phyloP scores from a whole-genome alignment of 148 eudicot species.

The Chenopodium suecicum region DNA sequence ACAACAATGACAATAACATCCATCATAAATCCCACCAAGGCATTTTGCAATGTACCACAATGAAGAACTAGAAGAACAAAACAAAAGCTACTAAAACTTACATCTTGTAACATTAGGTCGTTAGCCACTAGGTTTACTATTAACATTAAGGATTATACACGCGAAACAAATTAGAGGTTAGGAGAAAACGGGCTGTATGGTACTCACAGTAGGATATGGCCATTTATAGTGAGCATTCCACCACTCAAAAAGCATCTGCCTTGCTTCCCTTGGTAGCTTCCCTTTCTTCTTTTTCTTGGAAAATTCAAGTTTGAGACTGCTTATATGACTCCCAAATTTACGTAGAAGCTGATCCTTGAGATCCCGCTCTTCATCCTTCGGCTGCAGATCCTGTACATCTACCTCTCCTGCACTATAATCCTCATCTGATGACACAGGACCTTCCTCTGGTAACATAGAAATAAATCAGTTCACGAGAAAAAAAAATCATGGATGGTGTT shows the following conservation, averaged over 20 bases:
- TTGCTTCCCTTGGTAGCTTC: conserved; percentile 83
- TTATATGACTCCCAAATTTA: conserved; percentile 71
- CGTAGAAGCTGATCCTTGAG: conserved; percentile 71
- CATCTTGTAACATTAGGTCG: not conserved
- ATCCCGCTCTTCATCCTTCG: conserved; percentile 63
- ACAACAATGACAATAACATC: not conserved
- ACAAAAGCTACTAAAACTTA: not conserved
- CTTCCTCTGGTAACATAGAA: conserved; percentile 41
- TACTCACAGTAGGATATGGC: conserved; percentile 95
- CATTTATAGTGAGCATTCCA: conserved; percentile 84
- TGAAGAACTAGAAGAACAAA: not conserved
- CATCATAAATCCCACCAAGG: not conserved
- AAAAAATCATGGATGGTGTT: not conserved
- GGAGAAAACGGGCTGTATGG: not conserved
- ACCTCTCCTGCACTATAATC: conserved; percentile 57
- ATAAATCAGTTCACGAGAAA: not conserved
- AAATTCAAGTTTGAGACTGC: conserved; percentile 75
- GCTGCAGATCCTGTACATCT: conserved; percentile 54
- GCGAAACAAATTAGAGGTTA: not conserved
- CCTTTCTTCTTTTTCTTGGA: conserved; percentile 97
- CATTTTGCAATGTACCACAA: not conserved
- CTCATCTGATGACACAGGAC: conserved; percentile 53
- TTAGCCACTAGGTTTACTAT: not conserved
- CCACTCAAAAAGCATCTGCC: conserved; percentile 73
- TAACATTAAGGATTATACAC: not conserved